Conservation (phyloP, 2,329 filamentous ascomycete species). For the Colletotrichum spinosum region DNA sequence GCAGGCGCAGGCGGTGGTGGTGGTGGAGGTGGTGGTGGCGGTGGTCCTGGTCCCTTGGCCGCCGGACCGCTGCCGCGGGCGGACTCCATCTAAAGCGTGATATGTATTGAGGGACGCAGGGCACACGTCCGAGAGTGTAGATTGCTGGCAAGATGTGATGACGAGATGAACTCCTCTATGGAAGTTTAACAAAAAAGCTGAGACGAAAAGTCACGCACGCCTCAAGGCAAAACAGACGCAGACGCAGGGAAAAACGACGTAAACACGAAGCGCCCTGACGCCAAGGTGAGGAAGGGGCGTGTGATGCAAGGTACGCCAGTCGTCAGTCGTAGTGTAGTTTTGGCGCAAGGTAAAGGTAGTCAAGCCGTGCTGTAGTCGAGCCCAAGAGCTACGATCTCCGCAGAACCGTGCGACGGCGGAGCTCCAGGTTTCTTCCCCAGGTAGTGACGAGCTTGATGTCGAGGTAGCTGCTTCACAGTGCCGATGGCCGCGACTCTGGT, state of each 20-base stretch:
- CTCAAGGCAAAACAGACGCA: too few species aligned
- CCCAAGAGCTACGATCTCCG: too few species aligned
- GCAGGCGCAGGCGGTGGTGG: neutral
- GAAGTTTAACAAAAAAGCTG: neutral
- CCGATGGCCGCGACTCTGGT: conserved; percentile 9
- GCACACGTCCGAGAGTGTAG: neutral
- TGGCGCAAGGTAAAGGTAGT: neutral
- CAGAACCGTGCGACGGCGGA: neutral
- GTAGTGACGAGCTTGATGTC: neutral
- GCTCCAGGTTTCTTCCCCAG: neutral
- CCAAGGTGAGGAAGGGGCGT: too few species aligned
- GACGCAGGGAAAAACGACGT: too few species aligned
- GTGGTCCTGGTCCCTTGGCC: conserved; percentile 5
- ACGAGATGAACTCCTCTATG: neutral
- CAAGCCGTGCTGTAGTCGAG: neutral
- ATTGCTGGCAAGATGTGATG: neutral
- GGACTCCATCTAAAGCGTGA: conserved; percentile 20
- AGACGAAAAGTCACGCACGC: neutral
- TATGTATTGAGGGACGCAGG: conserved; percentile 1
- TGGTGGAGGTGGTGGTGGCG: conserved; percentile 11
- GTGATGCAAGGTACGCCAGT: too few species aligned
- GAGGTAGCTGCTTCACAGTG: neutral
- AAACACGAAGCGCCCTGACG: too few species aligned
- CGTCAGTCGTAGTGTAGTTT: too few species aligned
- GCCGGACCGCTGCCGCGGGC: conserved; percentile 26